A percentile compares a stretch with the other conserved stretches of the same genome.
Evolutionary conservation across 176 grass and related monocot species (phyloP).

Genomic region (Ananas comosus): DNA sequence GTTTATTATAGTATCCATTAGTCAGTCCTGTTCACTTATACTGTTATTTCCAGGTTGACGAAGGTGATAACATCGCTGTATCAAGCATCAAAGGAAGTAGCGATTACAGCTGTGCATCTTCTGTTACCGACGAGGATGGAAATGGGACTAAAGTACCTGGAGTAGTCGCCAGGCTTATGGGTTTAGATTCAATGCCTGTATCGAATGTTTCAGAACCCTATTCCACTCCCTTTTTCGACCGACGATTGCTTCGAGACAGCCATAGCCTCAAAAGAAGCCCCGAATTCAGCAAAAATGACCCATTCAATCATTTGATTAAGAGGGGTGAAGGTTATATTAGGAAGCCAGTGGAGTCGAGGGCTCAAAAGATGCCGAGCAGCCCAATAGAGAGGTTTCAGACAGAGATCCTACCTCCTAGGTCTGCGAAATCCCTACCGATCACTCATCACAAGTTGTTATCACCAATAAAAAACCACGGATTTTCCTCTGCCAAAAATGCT

Average conservation of each 20-base stretch:
- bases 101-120: constrained; percentile 65
- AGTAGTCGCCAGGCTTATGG: constrained; percentile 87
- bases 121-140: constrained; percentile 60
- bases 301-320: constrained; percentile 23
- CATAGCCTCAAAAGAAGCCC: constrained; percentile 42
- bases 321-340: constrained; percentile 44
- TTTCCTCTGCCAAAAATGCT: constrained; percentile 60
- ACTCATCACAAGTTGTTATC: constrained; percentile 53
- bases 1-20: background rate
- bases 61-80: constrained; percentile 42
- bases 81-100: constrained; percentile 59
- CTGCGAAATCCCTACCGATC: constrained; percentile 31
- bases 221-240: constrained; percentile 55
- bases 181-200: constrained; percentile 71
- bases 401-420: constrained; percentile 51
- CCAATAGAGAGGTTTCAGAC: constrained; percentile 75
- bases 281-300: constrained; percentile 32
- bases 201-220: constrained; percentile 38
- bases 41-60: constrained; percentile 36
- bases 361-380: constrained; percentile 74
- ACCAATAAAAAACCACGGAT: constrained; percentile 59
- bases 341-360: constrained; percentile 54
- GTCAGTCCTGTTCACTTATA: background rate
- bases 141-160: constrained; percentile 54
- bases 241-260: constrained; percentile 43